A percentile compares a stretch with the other conserved stretches of the same genome.
These are phyloP conservation scores for Neurospora pannonica DNA, from an alignment of 495 filamentous ascomycete genomes.

Conservation along the genomic window DNA sequence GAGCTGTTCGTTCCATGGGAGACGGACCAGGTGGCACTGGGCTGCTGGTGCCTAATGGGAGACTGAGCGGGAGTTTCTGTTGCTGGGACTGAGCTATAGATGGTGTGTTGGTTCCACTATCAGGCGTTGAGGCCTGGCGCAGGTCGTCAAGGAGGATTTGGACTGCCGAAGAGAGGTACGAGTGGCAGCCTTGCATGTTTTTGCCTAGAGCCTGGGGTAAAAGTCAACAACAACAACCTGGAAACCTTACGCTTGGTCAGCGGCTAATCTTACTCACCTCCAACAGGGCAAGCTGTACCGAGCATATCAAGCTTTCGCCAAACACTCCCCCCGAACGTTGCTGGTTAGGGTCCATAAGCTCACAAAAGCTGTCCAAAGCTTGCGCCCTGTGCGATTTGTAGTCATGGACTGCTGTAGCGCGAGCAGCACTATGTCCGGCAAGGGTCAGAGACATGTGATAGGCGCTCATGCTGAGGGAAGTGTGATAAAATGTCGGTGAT, in stretches of 20 bases:
- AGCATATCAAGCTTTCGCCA: constrained; percentile 2
- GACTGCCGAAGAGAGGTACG: constrained; percentile 1
- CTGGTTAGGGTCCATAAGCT: neutral
- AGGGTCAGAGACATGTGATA: neutral
- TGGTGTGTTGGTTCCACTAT: neutral
- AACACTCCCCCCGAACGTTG: neutral
- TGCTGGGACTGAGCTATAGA: neutral
- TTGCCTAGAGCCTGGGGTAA: neutral
- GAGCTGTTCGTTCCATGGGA: neutral
- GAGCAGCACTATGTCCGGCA: neutral
- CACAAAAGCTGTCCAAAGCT: neutral
- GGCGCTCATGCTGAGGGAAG: constrained; percentile 3
- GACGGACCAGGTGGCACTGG: neutral
- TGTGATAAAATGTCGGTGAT: constrained; percentile 1
- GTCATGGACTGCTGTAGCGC: neutral
- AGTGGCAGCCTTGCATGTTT: constrained; percentile 5
- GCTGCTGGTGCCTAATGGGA: neutral
- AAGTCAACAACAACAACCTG: neutral
- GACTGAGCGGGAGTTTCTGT: neutral
- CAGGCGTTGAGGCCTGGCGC: neutral
- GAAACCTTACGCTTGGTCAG: neutral
- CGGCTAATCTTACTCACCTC: neutral
- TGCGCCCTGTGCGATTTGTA: neutral
- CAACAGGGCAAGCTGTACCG: constrained; percentile 2
- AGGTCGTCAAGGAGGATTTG: neutral